Evolutionary conservation across 371 early-diverging fungal genomes (phyloP), one percentile per base, ranked within the genome.

Genomic region (Blakeslea trispora): DNA sequence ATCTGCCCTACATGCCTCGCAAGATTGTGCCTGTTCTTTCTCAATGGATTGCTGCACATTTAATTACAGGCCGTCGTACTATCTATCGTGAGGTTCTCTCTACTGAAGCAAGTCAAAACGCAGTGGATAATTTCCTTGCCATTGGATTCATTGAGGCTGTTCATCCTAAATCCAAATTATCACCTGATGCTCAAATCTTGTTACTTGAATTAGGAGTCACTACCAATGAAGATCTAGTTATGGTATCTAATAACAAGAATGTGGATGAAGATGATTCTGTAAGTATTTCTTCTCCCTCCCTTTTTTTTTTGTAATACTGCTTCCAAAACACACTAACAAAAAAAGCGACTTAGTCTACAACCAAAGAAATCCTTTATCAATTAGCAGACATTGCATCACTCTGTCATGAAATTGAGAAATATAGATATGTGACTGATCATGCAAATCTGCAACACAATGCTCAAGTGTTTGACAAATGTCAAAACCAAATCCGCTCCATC

Each of bases 41-140:
- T 0, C 80, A 79, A 46, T 79, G 80, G 80, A 79, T 79, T 49
- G 80, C 80, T 7, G 75, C 80, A 2, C 80, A 79, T 49, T 45
- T 79, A 39, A 74, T 79, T 44, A 74, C 71, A 18, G 80, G 80
- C 21, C 55, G 80, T 51, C 61, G 80, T 9, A 79, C 77, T 0
- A 61, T 74, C 4, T 79, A 76, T 48, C 74, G 80, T 13, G 80
- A 79, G 53, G 80, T 79, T 0, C 53, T 79, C 3, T 79, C 80
- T 0, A 79, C 73, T 2, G 80, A 76, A 50, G 71, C 72, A 7
- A 76, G 75, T 21, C 72, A 70, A 22, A 76, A 76, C 56, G 80
- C 80, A 0, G 72, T 79, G 6, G 71, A 76, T 47, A 74, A 74
- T 45, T 76, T 79, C 48, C 55, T 79, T 44, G 68, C 71, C 3